A percentile compares a stretch with the other conserved stretches of the same genome.
Evolutionary conservation across 345 rosid genomes (phyloP).

Genomic region (Barbarea vulgaris): DNA sequence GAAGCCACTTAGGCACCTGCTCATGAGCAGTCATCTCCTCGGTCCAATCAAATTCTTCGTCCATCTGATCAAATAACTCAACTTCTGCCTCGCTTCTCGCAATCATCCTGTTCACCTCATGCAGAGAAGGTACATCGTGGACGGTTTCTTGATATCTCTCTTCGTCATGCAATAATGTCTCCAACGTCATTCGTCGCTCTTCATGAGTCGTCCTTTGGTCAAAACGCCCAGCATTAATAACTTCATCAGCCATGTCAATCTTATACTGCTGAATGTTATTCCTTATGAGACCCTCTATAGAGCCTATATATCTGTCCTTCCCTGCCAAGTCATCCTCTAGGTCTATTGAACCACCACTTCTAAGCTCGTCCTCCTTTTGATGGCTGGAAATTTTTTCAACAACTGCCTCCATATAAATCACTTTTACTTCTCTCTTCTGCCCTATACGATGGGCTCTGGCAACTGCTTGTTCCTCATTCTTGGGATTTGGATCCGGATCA

Average conservation of each 20-base stretch:
- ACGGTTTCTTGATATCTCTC: slow-evolving; percentile 99
- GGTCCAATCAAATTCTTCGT: slow-evolving; percentile 93
- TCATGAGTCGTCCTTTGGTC: slow-evolving; percentile 99
- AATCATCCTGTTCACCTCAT: slow-evolving; percentile 95
- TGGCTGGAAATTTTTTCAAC: slow-evolving; percentile 89
- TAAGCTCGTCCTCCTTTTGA: slow-evolving; percentile 90
- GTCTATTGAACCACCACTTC: slow-evolving; percentile 85
- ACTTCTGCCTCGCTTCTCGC: slow-evolving; percentile 96
- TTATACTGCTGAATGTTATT: slow-evolving; percentile 98
- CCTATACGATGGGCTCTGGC: slow-evolving; percentile 99
- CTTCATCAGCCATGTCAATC: slow-evolving; percentile 99
- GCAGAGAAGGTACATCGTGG: slow-evolving; percentile 97
- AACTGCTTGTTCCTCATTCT: slow-evolving; percentile 99
- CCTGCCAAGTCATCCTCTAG: slow-evolving; percentile 97
- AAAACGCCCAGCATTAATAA: slow-evolving; percentile 99
- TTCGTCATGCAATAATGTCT: slow-evolving; percentile 95
- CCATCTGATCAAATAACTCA: slow-evolving; percentile 99
- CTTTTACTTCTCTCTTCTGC: slow-evolving; percentile 96
- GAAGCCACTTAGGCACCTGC: slow-evolving; percentile 98
- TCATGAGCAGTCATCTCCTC: slow-evolving; percentile 94
- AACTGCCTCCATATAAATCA: slow-evolving; percentile 99
- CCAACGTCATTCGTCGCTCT: slow-evolving; percentile 97
- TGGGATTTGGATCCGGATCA: slow-evolving; percentile 99
- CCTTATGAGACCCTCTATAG: slow-evolving; percentile 98
- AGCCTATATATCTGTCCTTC: slow-evolving; percentile 95